These are phyloP conservation scores for Melampsora americana DNA, from an alignment of 1,284 basidiomycete species.

Conservation along the genomic window DNA sequence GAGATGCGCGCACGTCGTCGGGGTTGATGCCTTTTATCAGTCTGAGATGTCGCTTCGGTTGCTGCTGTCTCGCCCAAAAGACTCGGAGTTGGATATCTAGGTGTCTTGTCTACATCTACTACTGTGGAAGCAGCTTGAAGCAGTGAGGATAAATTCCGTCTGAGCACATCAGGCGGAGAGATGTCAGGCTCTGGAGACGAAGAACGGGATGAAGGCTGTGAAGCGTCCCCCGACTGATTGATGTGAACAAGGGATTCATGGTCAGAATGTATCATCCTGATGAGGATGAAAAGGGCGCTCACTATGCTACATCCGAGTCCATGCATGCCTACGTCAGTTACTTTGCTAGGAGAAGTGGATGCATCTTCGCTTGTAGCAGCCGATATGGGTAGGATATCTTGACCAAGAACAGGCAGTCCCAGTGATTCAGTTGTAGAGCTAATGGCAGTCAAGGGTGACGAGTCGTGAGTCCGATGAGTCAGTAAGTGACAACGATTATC, in stretches of 20 bases:
- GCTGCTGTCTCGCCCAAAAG: conserved; percentile 24
- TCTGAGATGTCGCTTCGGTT: neutral
- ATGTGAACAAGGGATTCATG: neutral
- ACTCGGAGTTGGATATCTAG: neutral
- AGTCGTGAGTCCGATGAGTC: neutral
- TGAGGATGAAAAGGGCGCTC: neutral
- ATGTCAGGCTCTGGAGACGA: conserved; percentile 1
- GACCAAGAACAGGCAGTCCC: neutral
- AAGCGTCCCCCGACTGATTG: neutral
- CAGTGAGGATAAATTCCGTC: conserved; percentile 23
- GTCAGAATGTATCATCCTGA: neutral
- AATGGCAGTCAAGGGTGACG: conserved; percentile 16
- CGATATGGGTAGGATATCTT: conserved; percentile 2
- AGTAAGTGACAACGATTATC: conserved; percentile 3
- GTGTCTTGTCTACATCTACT: neutral
- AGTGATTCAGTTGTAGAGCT: neutral
- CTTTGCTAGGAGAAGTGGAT: conserved; percentile 5
- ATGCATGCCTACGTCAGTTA: neutral
- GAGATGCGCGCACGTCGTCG: neutral
- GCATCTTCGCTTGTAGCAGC: conserved; percentile 13
- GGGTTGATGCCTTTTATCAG: neutral
- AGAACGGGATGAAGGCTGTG: conserved; percentile 17
- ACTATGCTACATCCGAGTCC: conserved; percentile 12
- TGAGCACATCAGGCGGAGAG: neutral
- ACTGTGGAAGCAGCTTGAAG: conserved; percentile 30